A percentile compares a stretch with the other conserved stretches of the same genome.
phyloP scores from a whole-genome alignment of 192 early-diverging fungal genomes.

The Linnemannia hyalina region DNA sequence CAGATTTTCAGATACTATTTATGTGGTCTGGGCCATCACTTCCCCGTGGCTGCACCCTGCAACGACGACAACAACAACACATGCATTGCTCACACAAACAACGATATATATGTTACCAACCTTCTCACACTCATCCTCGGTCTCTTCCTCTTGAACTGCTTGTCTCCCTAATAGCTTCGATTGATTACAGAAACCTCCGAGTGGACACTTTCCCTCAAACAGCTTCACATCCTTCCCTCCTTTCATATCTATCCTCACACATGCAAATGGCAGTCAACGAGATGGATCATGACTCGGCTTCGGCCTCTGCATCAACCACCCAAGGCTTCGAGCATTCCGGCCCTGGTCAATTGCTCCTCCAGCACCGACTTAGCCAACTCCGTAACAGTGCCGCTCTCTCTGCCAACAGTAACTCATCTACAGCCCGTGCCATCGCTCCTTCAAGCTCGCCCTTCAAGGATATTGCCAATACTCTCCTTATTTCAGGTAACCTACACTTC shows the following conservation, averaged over 20 bases:
- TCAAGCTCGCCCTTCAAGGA: slow-evolving; percentile 15
- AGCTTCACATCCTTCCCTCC: neutral
- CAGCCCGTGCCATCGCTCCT: slow-evolving; percentile 11
- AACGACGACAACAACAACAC: neutral
- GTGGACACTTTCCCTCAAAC: neutral
- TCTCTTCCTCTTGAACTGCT: neutral
- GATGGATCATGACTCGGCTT: slow-evolving; percentile 22
- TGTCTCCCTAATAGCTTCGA: neutral
- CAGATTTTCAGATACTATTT: neutral
- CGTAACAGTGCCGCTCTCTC: slow-evolving; percentile 3
- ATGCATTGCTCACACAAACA: neutral
- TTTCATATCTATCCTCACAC: neutral
- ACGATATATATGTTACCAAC: neutral
- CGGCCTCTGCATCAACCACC: neutral
- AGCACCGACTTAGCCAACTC: slow-evolving; percentile 31
- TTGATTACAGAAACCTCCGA: neutral
- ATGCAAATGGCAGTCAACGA: slow-evolving; percentile 23
- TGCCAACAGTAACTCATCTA: slow-evolving; percentile 3
- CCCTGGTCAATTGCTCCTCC: slow-evolving; percentile 34
- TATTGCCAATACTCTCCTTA: slow-evolving; percentile 20
- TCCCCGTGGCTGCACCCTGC: neutral
- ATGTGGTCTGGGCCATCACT: neutral
- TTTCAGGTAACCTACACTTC: slow-evolving; percentile 25
- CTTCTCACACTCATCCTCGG: neutral
- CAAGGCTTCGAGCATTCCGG: slow-evolving; percentile 4